These are phyloP conservation scores for Pulveroboletus frians DNA, from an alignment of 768 basidiomycete genomes.

Conservation along the genomic window DNA sequence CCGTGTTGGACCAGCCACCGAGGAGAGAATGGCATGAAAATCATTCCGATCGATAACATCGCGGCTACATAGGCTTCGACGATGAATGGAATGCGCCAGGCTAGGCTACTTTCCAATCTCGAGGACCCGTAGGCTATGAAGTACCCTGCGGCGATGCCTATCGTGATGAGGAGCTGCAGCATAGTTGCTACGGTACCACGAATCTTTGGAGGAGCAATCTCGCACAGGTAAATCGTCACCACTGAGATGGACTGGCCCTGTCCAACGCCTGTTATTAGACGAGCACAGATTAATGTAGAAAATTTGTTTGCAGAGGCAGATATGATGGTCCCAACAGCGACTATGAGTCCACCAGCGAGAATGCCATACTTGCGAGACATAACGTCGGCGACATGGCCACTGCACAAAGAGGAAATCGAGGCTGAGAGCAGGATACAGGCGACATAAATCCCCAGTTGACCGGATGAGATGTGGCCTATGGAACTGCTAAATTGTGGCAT, in stretches of 20 bases:
- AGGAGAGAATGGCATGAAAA: slow-evolving; percentile 18
- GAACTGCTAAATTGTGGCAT: slow-evolving; percentile 41
- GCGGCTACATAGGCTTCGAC: slow-evolving; percentile 20
- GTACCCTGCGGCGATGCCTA: slow-evolving; percentile 38
- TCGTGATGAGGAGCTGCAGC: slow-evolving; percentile 40
- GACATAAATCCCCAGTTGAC: slow-evolving; percentile 40
- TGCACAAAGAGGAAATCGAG: slow-evolving; percentile 34
- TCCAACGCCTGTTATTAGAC: slow-evolving; percentile 43
- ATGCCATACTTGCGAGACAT: slow-evolving; percentile 45
- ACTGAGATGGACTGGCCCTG: slow-evolving; percentile 43
- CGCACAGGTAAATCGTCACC: slow-evolving; percentile 37
- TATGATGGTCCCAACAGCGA: slow-evolving; percentile 38
- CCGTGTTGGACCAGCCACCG: slow-evolving; percentile 32
- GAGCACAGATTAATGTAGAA: slow-evolving; percentile 37
- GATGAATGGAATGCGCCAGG: slow-evolving; percentile 29
- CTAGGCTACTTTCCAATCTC: slow-evolving; percentile 17
- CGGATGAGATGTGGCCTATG: slow-evolving; percentile 34
- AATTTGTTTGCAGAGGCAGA: slow-evolving; percentile 34
- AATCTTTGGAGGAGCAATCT: slow-evolving; percentile 39
- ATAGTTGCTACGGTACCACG: slow-evolving; percentile 38
- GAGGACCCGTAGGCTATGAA: slow-evolving; percentile 26
- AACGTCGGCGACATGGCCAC: slow-evolving; percentile 41
- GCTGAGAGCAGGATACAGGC: slow-evolving; percentile 41
- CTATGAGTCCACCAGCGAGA: slow-evolving; percentile 38
- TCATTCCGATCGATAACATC: slow-evolving; percentile 21